Conservation (phyloP, 495 filamentous ascomycete genomes). For the Hypoxylon intermedium region DNA sequence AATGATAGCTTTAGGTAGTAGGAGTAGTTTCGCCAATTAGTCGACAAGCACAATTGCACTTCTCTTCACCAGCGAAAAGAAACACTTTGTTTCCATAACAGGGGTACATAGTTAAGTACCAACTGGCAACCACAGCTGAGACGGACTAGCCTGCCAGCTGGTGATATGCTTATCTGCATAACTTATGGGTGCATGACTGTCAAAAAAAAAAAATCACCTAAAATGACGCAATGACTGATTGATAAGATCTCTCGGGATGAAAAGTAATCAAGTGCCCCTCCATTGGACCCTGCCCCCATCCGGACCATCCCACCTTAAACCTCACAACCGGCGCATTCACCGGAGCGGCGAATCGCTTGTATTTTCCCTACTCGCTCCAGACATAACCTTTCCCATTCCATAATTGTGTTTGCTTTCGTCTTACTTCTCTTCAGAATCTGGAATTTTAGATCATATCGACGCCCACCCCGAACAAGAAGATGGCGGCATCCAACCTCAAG, state of each 20-base stretch:
- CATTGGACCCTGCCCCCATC: conserved; percentile 32
- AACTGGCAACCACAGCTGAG: too few species aligned
- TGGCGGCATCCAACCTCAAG: conserved; percentile 53
- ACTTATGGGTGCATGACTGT: too few species aligned
- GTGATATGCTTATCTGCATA: too few species aligned
- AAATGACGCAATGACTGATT: conserved; percentile 36
- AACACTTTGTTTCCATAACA: too few species aligned
- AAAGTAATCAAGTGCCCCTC: conserved; percentile 46
- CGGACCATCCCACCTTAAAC: conserved; percentile 10
- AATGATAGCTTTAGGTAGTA: too few species aligned
- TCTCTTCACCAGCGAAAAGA: too few species aligned
- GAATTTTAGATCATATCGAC: background rate
- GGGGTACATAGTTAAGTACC: too few species aligned
- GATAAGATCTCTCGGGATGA: conserved; percentile 22
- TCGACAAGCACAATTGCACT: too few species aligned
- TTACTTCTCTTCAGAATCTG: background rate
- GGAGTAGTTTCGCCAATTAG: too few species aligned
- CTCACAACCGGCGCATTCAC: conserved; percentile 22
- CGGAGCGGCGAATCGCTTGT: conserved; percentile 25
- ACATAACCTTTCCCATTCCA: background rate
- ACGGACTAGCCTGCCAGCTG: background rate
- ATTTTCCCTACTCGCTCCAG: background rate
- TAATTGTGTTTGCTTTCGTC: background rate
- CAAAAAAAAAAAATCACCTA: conserved; percentile 14
- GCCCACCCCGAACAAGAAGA: conserved; percentile 6